Percentiles rank a stretch among this genome's conserved stretches.
Evolutionary conservation across 2,329 filamentous ascomycete species (phyloP).

Genomic region (Pseudogymnoascus sp.): DNA sequence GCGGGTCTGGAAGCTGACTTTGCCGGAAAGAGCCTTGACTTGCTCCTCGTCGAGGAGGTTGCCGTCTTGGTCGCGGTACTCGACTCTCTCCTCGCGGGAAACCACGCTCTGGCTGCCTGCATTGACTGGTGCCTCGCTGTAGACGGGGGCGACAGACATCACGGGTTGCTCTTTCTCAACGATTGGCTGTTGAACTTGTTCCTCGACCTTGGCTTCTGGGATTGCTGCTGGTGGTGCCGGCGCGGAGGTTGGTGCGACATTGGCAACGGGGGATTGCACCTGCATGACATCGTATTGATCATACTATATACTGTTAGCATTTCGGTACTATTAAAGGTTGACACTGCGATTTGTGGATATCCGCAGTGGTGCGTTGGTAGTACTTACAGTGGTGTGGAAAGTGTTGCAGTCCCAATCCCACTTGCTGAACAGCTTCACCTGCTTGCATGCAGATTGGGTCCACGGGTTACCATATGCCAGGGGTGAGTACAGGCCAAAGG

Average conservation of each 20-base stretch:
- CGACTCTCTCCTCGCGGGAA: conserved; percentile 66
- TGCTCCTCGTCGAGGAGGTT: conserved; percentile 79
- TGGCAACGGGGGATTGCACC: conserved; percentile 11
- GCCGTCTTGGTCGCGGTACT: conserved; percentile 91
- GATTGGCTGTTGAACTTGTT: conserved; percentile 21
- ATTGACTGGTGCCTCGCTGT: conserved; percentile 14
- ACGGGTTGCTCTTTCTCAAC: conserved; percentile 14
- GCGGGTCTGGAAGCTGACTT: conserved; percentile 89
- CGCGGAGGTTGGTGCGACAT: conserved; percentile 18
- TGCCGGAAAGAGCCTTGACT: conserved; percentile 76
- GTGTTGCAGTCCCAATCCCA: conserved; percentile 99
- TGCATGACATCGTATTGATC: not conserved
- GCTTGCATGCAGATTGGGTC: conserved; percentile 81
- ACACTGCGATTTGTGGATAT: not conserved
- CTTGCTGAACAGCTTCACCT: conserved; percentile 73
- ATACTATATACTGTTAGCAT: not conserved
- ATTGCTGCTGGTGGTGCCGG: conserved; percentile 18
- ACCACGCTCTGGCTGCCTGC: conserved; percentile 23
- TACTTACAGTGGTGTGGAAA: conserved; percentile 77
- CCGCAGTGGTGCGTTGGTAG: conserved; percentile 8
- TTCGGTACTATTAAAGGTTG: not conserved
- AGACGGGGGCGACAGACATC: conserved; percentile 25
- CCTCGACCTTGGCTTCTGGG: conserved; percentile 13
- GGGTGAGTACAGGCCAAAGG: conserved; percentile 79
- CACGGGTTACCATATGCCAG: conserved; percentile 88